Percentiles rank a stretch among this genome's conserved stretches.
These are phyloP conservation scores for Colletotrichum orchidophilum DNA, from an alignment of 2,329 filamentous ascomycete species.

Conservation along the genomic window DNA sequence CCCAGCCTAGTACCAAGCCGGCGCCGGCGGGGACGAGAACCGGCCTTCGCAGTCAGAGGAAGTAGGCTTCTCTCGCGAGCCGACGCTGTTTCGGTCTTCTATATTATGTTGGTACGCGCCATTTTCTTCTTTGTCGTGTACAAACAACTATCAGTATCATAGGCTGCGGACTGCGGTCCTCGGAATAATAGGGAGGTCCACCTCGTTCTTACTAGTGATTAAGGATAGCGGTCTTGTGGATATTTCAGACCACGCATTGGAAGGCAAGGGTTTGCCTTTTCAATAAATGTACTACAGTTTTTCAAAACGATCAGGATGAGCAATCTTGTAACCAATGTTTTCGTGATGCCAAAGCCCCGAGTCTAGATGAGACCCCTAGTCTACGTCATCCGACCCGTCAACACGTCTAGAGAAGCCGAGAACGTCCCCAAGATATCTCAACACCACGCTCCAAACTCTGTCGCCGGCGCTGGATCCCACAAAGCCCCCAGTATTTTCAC, in stretches of 20 bases:
- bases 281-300: not conserved
- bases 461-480: not conserved
- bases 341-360: not conserved
- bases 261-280: not conserved
- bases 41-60: not conserved
- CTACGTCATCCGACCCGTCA: not conserved
- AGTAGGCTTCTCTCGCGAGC: not conserved
- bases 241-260: not conserved
- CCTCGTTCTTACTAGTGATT: too few species aligned
- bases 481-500: not conserved
- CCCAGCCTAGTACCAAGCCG: not conserved
- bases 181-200: too few species aligned
- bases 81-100: not conserved
- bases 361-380: not conserved
- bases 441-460: not conserved
- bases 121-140: too few species aligned
- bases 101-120: too few species aligned
- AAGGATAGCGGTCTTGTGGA: too few species aligned
- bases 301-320: accelerated
- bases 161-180: too few species aligned
- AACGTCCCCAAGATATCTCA: not conserved
- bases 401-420: not conserved
- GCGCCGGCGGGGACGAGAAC: not conserved
- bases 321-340: not conserved
- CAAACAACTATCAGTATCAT: too few species aligned